Base-by-base conservation (phyloP, 2,329 filamentous ascomycete species). In the Paramyrothecium sp. region DNA sequence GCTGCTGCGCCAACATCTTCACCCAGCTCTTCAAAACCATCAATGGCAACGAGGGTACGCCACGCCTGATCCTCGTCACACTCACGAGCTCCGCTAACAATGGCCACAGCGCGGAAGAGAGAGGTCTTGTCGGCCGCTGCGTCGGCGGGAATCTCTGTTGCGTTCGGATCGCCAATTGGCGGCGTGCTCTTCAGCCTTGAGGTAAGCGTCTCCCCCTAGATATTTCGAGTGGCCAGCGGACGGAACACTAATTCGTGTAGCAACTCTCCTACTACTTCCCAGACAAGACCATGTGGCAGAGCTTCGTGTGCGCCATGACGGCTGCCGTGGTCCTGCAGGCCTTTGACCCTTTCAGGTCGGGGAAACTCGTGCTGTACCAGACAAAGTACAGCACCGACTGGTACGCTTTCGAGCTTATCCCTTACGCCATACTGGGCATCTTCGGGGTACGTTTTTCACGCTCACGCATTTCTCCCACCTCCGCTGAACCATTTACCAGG, bases 221-320 rank as follows among this genome's bases (percentile, higher is more conserved):
- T 51, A 38, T 16, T 49, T 11, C 33, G 16, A 11, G 3, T 51
- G 34, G 16, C 62, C 65, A 50, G 66, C 56, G 13, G 7, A 30
- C 4, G 22, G n/a, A 30, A 10, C 10, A 10, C 26, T 30, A 10
- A 30, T 30, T 30, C 26, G 26, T 30, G 26, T 58, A 90, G 84
- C 92, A 96, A 82, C 80, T 98, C 3, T 96, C 92, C 1, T 98
- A 97, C 72, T 98, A 97, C 73, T 98, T 98, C 65, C 94, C 95
- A 0, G 94, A 98, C 75, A 98, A 98, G 75, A 98, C 95, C 11
- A 98, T 99, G 95, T 99, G 95, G 95, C 95, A 97, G 72, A 97
- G 92, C 67, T 99, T 99, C 69, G 95, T 99, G 46, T 98, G 95
- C 67, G 95, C 95, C 70, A 98, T 98, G 93, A 91, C 96, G n/a